Evolutionary conservation across 495 filamentous ascomycete species (phyloP).

Genomic region (Trichodelitschia bisporula): DNA sequence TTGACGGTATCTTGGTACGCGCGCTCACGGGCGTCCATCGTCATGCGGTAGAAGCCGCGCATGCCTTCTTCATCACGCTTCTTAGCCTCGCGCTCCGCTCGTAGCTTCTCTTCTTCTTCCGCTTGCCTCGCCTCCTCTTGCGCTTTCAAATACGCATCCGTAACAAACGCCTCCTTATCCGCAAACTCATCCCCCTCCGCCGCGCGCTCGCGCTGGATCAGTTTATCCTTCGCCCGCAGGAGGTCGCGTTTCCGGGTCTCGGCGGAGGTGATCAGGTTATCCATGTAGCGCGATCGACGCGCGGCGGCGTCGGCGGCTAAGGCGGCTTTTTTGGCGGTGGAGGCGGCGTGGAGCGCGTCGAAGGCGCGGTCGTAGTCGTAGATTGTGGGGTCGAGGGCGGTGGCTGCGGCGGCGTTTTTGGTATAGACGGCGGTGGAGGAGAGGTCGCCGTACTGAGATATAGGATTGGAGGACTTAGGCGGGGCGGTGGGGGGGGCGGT

Average conservation of each 20-base stretch:
- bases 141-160: slow-evolving; percentile 80
- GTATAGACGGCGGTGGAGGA: slow-evolving; percentile 28
- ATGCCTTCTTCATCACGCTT: slow-evolving; percentile 46
- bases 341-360: slow-evolving; percentile 24
- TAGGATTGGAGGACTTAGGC: too few species aligned
- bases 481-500: too few species aligned
- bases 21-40: slow-evolving; percentile 55
- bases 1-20: slow-evolving; percentile 38
- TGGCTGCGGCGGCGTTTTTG: slow-evolving; percentile 30
- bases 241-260: slow-evolving; percentile 75
- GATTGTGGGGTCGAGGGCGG: slow-evolving; percentile 35
- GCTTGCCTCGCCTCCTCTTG: slow-evolving; percentile 58
- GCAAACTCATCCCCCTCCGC: slow-evolving; percentile 83
- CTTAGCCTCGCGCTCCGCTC: slow-evolving; percentile 45
- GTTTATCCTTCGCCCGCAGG: slow-evolving; percentile 64
- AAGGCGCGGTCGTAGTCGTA: slow-evolving; percentile 59
- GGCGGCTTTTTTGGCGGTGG: slow-evolving; percentile 12
- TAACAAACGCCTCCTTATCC: slow-evolving; percentile 94
- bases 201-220: slow-evolving; percentile 67
- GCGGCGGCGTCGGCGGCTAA: slow-evolving; percentile 19
- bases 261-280: slow-evolving; percentile 49
- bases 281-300: slow-evolving; percentile 63
- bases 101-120: slow-evolving; percentile 54
- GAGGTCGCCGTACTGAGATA: slow-evolving; percentile 30
- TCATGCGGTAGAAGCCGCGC: slow-evolving; percentile 63